Evolutionary conservation across 805 yeast genomes (phyloP).

Genomic region (Candida endomychidarum): DNA sequence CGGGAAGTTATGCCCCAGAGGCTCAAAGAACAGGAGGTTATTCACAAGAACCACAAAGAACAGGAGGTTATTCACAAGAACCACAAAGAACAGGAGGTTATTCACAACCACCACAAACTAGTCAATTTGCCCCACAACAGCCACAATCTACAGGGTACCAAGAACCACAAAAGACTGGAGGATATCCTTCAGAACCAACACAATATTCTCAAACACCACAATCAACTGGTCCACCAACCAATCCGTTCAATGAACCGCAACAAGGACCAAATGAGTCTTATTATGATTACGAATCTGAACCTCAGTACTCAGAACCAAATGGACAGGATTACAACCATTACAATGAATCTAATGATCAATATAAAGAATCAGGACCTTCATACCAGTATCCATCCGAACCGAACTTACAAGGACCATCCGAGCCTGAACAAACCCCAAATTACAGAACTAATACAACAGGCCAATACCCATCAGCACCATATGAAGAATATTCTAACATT

Average conservation of each 20-base stretch:
- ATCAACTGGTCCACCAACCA: not conserved
- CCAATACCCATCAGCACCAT: conserved; percentile 8
- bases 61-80: not conserved
- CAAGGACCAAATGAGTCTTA: not conserved
- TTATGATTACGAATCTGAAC: conserved; percentile 1
- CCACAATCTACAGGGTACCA: not conserved
- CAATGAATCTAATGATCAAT: not conserved
- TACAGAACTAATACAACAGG: no score
- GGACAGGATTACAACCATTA: not conserved
- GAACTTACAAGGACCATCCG: conserved; percentile 1
- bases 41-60: conserved; percentile 1
- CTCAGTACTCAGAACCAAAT: conserved; percentile 1
- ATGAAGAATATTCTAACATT: conserved; percentile 8
- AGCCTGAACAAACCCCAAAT: not conserved
- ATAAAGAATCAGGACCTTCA: not conserved
- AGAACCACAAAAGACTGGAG: conserved; percentile 1
- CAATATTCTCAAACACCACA: no score
- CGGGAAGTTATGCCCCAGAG: not conserved
- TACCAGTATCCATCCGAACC: conserved; percentile 6
- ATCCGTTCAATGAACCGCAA: not conserved
- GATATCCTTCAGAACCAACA: no score
- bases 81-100: conserved; percentile 3
- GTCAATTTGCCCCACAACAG: not conserved
- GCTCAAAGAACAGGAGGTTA: not conserved
- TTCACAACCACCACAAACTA: not conserved